Evolutionary conservation across 208 protist species (phyloP), one percentile per base, ranked within the genome.

Genomic region (Trypanosoma platydactyli): DNA sequence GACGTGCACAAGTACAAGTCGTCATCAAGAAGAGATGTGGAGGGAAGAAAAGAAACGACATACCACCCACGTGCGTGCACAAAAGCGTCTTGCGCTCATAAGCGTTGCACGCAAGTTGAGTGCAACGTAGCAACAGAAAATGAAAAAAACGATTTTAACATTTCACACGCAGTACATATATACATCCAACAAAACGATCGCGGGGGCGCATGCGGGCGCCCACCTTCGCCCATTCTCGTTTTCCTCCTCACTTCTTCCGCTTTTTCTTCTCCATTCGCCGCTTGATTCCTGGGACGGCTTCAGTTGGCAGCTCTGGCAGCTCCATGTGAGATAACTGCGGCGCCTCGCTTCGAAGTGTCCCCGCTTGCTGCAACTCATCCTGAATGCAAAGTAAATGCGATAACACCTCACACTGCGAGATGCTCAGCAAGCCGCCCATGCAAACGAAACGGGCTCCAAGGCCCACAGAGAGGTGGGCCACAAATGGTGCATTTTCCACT

Each of bases 231-330:
- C 42, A 44, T 44, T 45, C 40, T 44, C 5, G 3, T 38, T 35
- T 22, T 25, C 9, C 18, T 30, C 25, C n/a, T 64, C 35, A 64
- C 44, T 60, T 64, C 61, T 80, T 84, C 20, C 73, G 83, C 71
- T 88, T 89, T 51, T 86, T 89, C 65, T 89, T 92, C 54, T 94
- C 89, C 25, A 66, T 64, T 46, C 81, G 80, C 20, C 83, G 83
- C 27, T 87, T 86, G 22, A 94, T 89, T 46, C 84, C 80, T 5
- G 89, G 84, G 49, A 89, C 77, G 5, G 71, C 53, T 12, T 81
- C 77, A 9, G 40, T 69, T 44, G 73, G 63, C 12, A 35, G n/a
- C 29, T 65, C 56, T 25, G 62, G 65, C 0, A 83, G 22, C 55
- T 72, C 66, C 27, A 68, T 42, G 40, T 60, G 52, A 30, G 41